Conservation (phyloP, 257 asterid species). For the Fraxinus excelsior region DNA sequence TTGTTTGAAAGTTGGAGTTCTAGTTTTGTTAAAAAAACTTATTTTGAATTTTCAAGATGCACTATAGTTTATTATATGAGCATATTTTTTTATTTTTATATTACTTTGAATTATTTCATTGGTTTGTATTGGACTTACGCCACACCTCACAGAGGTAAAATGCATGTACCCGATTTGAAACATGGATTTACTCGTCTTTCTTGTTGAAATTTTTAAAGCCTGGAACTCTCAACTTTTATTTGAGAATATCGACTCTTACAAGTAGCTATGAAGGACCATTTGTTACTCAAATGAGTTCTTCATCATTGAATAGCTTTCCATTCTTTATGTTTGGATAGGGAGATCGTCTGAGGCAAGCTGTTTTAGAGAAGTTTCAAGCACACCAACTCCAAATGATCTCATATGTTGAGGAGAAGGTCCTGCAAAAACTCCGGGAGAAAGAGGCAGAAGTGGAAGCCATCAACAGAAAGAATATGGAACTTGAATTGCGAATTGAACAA, state of each 20-base stretch:
- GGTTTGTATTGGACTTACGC: not conserved
- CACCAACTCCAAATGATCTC: constrained; percentile 79
- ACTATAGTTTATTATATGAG: too few relatives aligned
- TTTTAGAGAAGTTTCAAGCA: constrained; percentile 77
- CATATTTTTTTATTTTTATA: too few relatives aligned
- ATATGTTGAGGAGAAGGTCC: constrained; percentile 74
- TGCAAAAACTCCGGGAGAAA: constrained; percentile 74
- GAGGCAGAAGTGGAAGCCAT: constrained; percentile 73
- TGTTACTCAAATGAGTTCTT: not conserved
- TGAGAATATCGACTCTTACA: not conserved
- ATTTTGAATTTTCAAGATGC: not conserved
- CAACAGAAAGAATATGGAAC: constrained; percentile 79
- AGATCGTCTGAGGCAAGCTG: constrained; percentile 72
- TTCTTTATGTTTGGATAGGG: constrained; percentile 49
- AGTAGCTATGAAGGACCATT: not conserved
- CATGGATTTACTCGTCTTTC: not conserved
- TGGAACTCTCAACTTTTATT: not conserved
- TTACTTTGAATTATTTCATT: not conserved
- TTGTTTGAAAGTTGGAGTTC: not conserved
- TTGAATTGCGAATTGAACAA: constrained; percentile 68
- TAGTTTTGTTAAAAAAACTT: not conserved
- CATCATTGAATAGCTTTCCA: not conserved
- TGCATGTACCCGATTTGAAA: not conserved
- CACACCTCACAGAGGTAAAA: not conserved
- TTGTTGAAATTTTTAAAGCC: too few relatives aligned